These are phyloP conservation scores for Wickerhamiella sorbophila DNA, from an alignment of 805 yeast species.

Conservation along the genomic window DNA sequence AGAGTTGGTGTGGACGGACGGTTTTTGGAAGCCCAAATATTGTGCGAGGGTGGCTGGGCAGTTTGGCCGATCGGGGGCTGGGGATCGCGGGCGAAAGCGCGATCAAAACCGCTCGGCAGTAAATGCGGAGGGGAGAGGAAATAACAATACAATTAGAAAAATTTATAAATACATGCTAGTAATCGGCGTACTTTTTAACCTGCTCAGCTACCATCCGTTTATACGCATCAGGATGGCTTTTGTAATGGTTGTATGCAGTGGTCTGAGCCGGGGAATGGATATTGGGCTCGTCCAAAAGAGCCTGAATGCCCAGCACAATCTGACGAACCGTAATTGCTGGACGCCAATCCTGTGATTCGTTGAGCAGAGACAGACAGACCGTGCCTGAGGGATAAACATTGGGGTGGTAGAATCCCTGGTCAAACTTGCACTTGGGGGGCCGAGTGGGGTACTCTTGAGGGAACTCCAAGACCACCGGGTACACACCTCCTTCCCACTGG, in stretches of 20 bases:
- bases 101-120: no score
- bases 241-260: conserved; percentile 61
- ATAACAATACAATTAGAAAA: no score
- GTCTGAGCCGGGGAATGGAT: conserved; percentile 96
- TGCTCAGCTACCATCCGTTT: conserved; percentile 70
- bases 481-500: conserved; percentile 80
- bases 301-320: conserved; percentile 83
- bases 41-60: no score
- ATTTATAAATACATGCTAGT: no score
- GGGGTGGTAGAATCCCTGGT: conserved; percentile 87
- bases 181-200: conserved; percentile 47
- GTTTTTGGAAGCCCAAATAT: no score
- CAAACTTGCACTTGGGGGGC: conserved; percentile 89
- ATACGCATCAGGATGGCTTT: conserved; percentile 51
- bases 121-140: no score
- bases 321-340: conserved; percentile 90
- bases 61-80: no score
- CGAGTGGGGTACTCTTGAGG: conserved; percentile 88
- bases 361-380: conserved; percentile 78
- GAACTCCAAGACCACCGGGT: conserved; percentile 67
- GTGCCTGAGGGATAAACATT: conserved; percentile 97
- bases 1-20: no score
- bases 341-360: conserved; percentile 95
- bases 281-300: conserved; percentile 76
- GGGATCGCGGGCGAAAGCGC: no score